phyloP scores from a whole-genome alignment of 805 yeast genomes.

The Pichia thaimueangensis region DNA sequence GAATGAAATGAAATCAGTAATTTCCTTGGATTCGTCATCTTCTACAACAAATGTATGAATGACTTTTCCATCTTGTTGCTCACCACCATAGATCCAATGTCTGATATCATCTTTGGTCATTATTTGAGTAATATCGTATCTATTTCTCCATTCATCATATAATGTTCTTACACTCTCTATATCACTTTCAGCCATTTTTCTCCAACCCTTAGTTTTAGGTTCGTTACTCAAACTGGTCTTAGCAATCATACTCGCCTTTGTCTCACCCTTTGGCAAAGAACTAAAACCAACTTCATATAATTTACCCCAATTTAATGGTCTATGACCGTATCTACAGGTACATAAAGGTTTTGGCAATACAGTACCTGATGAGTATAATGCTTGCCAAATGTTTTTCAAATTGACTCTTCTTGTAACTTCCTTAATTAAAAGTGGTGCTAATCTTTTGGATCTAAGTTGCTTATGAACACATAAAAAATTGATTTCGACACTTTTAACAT shows the following conservation, averaged over 20 bases:
- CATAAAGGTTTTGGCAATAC: constrained; percentile 90
- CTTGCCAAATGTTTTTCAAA: constrained; percentile 84
- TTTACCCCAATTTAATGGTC: constrained; percentile 90
- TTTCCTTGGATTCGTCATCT: constrained; percentile 44
- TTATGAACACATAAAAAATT: constrained; percentile 93
- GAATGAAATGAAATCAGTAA: constrained; percentile 87
- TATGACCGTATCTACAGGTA: constrained; percentile 83
- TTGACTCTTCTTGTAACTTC: constrained; percentile 94
- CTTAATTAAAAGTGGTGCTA: constrained; percentile 89
- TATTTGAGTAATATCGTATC: constrained; percentile 67
- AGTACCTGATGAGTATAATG: constrained; percentile 88
- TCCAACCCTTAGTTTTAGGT: constrained; percentile 47
- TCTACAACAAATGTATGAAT: constrained; percentile 74
- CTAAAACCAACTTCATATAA: constrained; percentile 87
- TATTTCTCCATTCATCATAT: constrained; percentile 53
- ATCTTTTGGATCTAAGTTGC: constrained; percentile 83
- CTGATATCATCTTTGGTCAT: constrained; percentile 59
- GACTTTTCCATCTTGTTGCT: constrained; percentile 38
- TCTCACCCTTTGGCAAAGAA: constrained; percentile 63
- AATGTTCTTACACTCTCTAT: constrained; percentile 56
- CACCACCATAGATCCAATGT: constrained; percentile 74
- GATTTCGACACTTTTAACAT: constrained; percentile 71
- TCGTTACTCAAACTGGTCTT: constrained; percentile 48
- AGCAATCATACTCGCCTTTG: constrained; percentile 62
- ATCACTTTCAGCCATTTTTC: constrained; percentile 54